Conservation (phyloP, 2,329 filamentous ascomycete species). For the Aspergillus thermomutatus region DNA sequence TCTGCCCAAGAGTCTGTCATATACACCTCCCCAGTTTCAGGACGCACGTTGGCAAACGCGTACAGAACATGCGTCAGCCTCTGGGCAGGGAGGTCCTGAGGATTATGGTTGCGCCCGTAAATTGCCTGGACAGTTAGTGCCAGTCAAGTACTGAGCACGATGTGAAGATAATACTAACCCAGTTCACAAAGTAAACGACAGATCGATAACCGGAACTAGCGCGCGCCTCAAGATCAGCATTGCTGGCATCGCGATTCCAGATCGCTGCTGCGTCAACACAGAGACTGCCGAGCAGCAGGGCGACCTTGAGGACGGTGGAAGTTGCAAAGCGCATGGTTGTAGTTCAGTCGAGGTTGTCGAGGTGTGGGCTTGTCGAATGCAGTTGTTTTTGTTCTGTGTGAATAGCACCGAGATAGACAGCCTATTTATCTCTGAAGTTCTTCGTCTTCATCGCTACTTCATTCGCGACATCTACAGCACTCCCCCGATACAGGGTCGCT, state of each 20-base stretch:
- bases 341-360: not conserved
- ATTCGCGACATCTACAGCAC: not conserved
- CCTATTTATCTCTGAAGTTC: not conserved
- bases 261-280: not conserved
- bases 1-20: conserved; percentile 69
- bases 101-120: conserved; percentile 80
- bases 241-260: not conserved
- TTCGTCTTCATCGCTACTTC: not conserved
- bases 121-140: conserved; percentile 57
- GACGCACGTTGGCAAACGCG: conserved; percentile 80
- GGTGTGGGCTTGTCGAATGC: not conserved
- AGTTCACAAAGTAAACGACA: conserved; percentile 47
- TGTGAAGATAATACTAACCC: conserved; percentile 27
- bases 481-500: not conserved
- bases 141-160: not conserved
- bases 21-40: conserved; percentile 70
- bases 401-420: not conserved
- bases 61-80: conserved; percentile 88
- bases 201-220: conserved; percentile 7
- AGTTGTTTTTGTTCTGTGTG: not conserved
- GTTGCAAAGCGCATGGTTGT: not conserved
- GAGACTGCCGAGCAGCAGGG: not conserved
- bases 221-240: not conserved
- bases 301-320: not conserved
- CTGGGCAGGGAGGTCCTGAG: conserved; percentile 75